Evolutionary conservation across 306 rosid genomes (phyloP).

Genomic region (Quercus suber): DNA sequence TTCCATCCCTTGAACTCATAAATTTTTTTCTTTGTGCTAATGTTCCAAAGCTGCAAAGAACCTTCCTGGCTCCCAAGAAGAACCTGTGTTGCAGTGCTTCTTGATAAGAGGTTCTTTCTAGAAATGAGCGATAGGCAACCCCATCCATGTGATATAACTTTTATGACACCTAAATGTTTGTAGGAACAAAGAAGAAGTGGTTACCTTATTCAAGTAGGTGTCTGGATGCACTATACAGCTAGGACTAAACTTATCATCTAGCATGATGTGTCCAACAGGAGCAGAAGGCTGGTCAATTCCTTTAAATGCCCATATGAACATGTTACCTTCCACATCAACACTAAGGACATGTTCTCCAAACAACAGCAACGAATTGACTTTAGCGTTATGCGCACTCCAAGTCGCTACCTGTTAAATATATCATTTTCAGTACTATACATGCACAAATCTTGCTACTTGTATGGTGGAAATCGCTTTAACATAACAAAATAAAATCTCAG

Average conservation of each 20-base stretch:
- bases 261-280: slow-evolving; percentile 53
- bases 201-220: slow-evolving; percentile 88
- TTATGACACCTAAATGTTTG: neutral
- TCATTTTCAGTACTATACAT: neutral
- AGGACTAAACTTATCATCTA: slow-evolving; percentile 53
- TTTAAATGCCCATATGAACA: slow-evolving; percentile 82
- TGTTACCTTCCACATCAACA: slow-evolving; percentile 57
- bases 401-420: slow-evolving; percentile 55
- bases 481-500: no score
- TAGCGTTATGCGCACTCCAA: slow-evolving; percentile 69
- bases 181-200: slow-evolving; percentile 4
- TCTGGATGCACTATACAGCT: slow-evolving; percentile 88
- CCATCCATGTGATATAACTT: slow-evolving; percentile 1
- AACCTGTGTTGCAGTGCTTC: slow-evolving; percentile 48
- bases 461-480: neutral
- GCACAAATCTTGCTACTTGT: neutral
- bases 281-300: slow-evolving; percentile 50
- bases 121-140: neutral
- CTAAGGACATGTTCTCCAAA: slow-evolving; percentile 83
- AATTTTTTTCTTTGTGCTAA: slow-evolving; percentile 73
- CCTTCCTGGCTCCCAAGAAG: slow-evolving; percentile 90
- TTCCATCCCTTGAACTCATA: slow-evolving; percentile 93
- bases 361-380: slow-evolving; percentile 61
- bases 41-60: slow-evolving; percentile 87
- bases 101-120: neutral